A percentile compares a stretch with the other conserved stretches of the same genome.
Conservation (phyloP, 2,329 filamentous ascomycete genomes). For the Hypoxylon sp. region DNA sequence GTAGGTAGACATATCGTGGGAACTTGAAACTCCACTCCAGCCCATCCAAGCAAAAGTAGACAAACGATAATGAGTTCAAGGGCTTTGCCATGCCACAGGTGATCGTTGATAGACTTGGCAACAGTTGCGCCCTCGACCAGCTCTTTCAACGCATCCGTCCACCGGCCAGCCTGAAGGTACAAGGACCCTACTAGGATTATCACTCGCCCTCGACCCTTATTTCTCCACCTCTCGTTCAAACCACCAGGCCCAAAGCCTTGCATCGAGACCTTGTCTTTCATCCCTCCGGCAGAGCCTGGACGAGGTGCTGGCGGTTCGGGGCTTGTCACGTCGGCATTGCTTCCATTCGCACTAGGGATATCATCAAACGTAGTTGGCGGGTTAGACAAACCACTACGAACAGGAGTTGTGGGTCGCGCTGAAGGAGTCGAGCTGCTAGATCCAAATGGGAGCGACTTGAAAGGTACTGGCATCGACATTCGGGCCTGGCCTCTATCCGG, state of each 20-base stretch:
- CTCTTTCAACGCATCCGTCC: constrained; percentile 89
- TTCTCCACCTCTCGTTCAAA: constrained; percentile 81
- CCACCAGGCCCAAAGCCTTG: constrained; percentile 81
- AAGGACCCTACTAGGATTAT: constrained; percentile 86
- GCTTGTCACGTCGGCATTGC: constrained; percentile 57
- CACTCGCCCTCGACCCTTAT: constrained; percentile 84
- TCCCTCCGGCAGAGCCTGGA: constrained; percentile 60
- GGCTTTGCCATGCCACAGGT: constrained; percentile 97
- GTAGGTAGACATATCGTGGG: constrained; percentile 68
- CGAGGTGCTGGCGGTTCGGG: constrained; percentile 59
- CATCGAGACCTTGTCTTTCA: constrained; percentile 72
- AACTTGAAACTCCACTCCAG: constrained; percentile 86
- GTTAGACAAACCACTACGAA: constrained; percentile 64
- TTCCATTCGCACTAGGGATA: constrained; percentile 55
- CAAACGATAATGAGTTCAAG: constrained; percentile 89
- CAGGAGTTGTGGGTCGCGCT: constrained; percentile 65
- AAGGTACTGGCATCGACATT: constrained; percentile 84
- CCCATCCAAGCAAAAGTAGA: constrained; percentile 87
- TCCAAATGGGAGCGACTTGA: constrained; percentile 61
- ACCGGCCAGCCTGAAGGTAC: constrained; percentile 90
- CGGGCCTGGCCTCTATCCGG: constrained; percentile 74
- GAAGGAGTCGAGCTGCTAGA: constrained; percentile 63
- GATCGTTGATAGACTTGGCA: constrained; percentile 85
- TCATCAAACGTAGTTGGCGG: constrained; percentile 66
- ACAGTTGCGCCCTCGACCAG: constrained; percentile 83